Conservation (phyloP, 23 red algal genomes). For the Gracilaria domingensis region DNA sequence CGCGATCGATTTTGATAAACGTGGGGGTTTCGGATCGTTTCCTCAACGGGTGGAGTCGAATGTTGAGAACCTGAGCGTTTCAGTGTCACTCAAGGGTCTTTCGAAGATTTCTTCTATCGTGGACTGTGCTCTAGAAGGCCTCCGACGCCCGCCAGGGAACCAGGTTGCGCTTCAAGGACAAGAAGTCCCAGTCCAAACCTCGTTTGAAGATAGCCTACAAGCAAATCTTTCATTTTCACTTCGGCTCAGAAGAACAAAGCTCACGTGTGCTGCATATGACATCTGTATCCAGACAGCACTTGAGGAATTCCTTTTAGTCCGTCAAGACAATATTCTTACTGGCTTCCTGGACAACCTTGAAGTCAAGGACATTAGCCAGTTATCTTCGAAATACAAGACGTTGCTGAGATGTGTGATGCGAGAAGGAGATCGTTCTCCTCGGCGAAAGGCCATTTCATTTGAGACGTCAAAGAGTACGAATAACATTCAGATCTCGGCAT, state of each 20-base stretch:
- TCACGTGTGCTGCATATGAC: neutral
- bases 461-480: neutral
- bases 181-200: neutral
- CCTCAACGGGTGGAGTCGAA: neutral
- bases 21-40: neutral
- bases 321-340: neutral
- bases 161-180: neutral
- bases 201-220: neutral
- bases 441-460: slow-evolving; percentile 1
- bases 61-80: neutral
- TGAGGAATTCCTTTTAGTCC: neutral
- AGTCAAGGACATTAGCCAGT: neutral
- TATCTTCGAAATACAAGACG: neutral
- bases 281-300: neutral
- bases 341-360: slow-evolving; percentile 12
- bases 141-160: neutral
- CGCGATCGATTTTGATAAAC: neutral
- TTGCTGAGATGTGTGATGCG: neutral
- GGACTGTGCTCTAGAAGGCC: neutral
- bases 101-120: neutral
- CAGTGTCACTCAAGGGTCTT: neutral
- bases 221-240: neutral
- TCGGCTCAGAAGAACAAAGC: neutral
- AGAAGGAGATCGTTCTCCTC: neutral
- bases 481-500: slow-evolving; percentile 15